Evolutionary conservation across 2,329 filamentous ascomycete genomes (phyloP).

Genomic region (Byssochlamys sp.): DNA sequence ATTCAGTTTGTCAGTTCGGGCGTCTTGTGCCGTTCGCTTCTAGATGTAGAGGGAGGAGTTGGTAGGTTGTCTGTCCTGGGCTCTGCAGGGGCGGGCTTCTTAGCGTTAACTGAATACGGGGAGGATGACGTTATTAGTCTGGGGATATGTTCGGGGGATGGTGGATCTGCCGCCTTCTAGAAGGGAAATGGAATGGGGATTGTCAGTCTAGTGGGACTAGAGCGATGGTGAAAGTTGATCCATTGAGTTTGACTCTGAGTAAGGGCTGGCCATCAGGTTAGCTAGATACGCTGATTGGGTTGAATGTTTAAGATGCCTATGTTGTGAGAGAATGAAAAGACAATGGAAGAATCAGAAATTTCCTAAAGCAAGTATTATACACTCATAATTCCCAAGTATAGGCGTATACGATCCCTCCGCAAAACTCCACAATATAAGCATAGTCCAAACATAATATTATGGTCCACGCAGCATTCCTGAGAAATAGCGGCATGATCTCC

Average conservation of each 20-base stretch:
- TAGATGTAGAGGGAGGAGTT: background rate
- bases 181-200: background rate
- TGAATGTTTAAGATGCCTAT: background rate
- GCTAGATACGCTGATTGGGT: background rate
- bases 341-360: background rate
- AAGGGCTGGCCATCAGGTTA: too few relatives aligned
- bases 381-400: background rate
- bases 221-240: too few relatives aligned
- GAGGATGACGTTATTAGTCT: background rate
- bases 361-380: background rate
- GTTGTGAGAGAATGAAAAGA: background rate
- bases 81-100: background rate
- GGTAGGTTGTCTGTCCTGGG: background rate
- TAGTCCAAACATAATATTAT: background rate
- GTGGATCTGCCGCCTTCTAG: background rate
- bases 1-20: background rate
- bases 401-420: background rate
- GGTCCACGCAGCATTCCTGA: background rate
- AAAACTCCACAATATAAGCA: background rate
- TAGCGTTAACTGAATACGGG: background rate
- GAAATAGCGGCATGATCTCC: background rate
- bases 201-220: background rate
- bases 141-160: background rate
- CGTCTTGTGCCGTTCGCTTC: background rate
- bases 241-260: too few relatives aligned